Evolutionary conservation across 192 early-diverging fungal species (phyloP).

Genomic region (Backusella circina): DNA sequence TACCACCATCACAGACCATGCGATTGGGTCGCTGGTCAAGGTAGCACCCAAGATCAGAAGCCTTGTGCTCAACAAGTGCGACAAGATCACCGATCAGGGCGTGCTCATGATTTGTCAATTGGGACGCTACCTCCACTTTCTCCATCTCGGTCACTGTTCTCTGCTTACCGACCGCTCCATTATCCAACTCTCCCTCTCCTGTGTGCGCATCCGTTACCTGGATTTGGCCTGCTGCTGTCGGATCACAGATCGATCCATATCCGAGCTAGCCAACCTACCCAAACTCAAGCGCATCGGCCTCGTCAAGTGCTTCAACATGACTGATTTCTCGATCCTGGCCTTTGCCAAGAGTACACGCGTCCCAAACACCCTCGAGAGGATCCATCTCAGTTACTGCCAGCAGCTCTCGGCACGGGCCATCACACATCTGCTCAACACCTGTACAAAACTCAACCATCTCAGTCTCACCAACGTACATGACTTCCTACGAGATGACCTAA

Average conservation of each 20-base stretch:
- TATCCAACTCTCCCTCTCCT: slow-evolving; percentile 40
- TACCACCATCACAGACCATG: slow-evolving; percentile 43
- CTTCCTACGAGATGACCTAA: slow-evolving; percentile 45
- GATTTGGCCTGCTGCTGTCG: slow-evolving; percentile 54
- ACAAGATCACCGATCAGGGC: slow-evolving; percentile 47
- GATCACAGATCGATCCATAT: slow-evolving; percentile 48
- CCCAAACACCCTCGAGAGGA: slow-evolving; percentile 45
- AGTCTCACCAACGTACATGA: slow-evolving; percentile 53
- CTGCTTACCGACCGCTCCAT: slow-evolving; percentile 51
- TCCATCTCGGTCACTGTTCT: slow-evolving; percentile 56
- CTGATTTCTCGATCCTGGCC: slow-evolving; percentile 48
- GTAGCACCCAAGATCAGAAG: slow-evolving; percentile 53
- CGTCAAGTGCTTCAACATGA: slow-evolving; percentile 58
- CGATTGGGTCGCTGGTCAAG: slow-evolving; percentile 40
- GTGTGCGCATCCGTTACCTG: slow-evolving; percentile 52
- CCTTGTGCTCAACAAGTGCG: slow-evolving; percentile 53
- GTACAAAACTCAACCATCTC: slow-evolving; percentile 47
- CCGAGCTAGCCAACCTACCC: slow-evolving; percentile 48
- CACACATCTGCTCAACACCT: slow-evolving; percentile 41
- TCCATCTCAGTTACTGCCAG: slow-evolving; percentile 54
- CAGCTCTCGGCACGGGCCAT: slow-evolving; percentile 47
- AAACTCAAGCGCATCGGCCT: slow-evolving; percentile 55
- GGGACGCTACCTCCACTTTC: slow-evolving; percentile 52
- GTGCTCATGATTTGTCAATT: slow-evolving; percentile 44
- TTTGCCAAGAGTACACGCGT: slow-evolving; percentile 41